Evolutionary conservation across 2,329 filamentous ascomycete species (phyloP), one percentile per base, ranked within the genome.

Genomic region (Aspergillus ochraceoroseus): DNA sequence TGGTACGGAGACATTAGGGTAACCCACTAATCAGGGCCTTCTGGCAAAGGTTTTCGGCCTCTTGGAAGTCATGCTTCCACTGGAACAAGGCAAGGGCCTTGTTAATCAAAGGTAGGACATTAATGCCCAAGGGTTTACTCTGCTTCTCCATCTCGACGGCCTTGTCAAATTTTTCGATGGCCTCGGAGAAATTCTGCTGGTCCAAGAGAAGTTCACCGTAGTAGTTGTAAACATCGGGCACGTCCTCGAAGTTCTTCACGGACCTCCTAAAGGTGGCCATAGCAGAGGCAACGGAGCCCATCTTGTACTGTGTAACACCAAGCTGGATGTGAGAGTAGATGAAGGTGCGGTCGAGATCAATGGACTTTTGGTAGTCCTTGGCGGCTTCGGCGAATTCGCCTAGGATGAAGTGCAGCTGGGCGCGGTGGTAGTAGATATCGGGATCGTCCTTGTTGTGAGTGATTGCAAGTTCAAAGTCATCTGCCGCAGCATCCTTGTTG

Each of bases 311-410:
- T 34, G 92, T 98, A 37, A 98, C 92, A 65, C 92, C 92, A 29
- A 98, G 85, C 70, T 98, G 92, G 59, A 98, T 98, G 71, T 98
- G 92, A 5, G 90, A 96, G 77, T 95, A 98, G 72, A 98, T 98
- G 69, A 98, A 98, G 54, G 87, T 82, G 55, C 81, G 79, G 73
- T 98, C 92, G 19, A 98, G 78, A 57, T 98, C 92, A 59, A 98
- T 98, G 2, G 92, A 96, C 72, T 94, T 95, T 67, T 98, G 92
- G 72, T 98, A 98, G 71, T 98, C 92, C 72, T 94, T 95, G 45
- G 92, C 89, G 3, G 92, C 92, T 54, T 94, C 87, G 41, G 83
- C 80, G 55, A 94, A 94, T 63, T 96, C 90, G 41, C 83, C 82
- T 57, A 95, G 87, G 68, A 98, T 96, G 71, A 98, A 98, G 72